A percentile compares a stretch with the other conserved stretches of the same genome.
These are phyloP conservation scores for Coemansia sp. DNA, from an alignment of 192 early-diverging fungal genomes.

Conservation along the genomic window DNA sequence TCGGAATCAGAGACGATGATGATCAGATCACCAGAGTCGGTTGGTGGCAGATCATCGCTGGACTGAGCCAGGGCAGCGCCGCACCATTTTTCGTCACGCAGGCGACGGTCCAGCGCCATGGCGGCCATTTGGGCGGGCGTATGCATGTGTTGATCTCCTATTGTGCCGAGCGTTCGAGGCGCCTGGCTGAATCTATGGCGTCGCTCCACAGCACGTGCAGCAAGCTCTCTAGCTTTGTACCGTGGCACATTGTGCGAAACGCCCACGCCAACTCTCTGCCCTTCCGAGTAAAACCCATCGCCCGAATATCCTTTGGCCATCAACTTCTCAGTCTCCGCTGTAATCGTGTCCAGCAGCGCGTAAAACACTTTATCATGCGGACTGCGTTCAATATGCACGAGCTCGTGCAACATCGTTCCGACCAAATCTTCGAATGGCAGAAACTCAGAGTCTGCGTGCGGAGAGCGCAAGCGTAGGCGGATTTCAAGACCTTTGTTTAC, in stretches of 20 bases:
- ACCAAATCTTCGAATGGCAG: conserved; percentile 35
- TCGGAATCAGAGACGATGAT: conserved; percentile 34
- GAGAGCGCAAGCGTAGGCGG: conserved; percentile 34
- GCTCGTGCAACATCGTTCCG: conserved; percentile 53
- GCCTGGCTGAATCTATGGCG: conserved; percentile 17
- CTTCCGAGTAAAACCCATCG: conserved; percentile 40
- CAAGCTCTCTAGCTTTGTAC: conserved; percentile 19
- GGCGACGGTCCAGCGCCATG: conserved; percentile 30
- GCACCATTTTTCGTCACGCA: conserved; percentile 44
- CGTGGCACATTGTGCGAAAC: conserved; percentile 26
- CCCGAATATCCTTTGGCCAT: conserved; percentile 40
- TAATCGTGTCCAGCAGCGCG: conserved; percentile 31
- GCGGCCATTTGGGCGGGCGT: conserved; percentile 48
- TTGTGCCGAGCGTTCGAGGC: conserved; percentile 10
- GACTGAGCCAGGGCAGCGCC: conserved; percentile 15
- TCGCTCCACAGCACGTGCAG: conserved; percentile 16
- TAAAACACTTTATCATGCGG: conserved; percentile 45
- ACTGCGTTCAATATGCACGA: conserved; percentile 40
- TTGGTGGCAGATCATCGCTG: conserved; percentile 8
- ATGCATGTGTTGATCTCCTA: background rate
- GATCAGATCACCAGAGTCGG: background rate
- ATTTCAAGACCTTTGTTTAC: conserved; percentile 43
- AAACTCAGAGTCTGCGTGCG: conserved; percentile 22
- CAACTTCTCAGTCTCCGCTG: conserved; percentile 26
- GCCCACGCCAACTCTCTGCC: conserved; percentile 22